phyloP scores from a whole-genome alignment of 164 flowering plant genomes.

The Liriodendron chinense region DNA sequence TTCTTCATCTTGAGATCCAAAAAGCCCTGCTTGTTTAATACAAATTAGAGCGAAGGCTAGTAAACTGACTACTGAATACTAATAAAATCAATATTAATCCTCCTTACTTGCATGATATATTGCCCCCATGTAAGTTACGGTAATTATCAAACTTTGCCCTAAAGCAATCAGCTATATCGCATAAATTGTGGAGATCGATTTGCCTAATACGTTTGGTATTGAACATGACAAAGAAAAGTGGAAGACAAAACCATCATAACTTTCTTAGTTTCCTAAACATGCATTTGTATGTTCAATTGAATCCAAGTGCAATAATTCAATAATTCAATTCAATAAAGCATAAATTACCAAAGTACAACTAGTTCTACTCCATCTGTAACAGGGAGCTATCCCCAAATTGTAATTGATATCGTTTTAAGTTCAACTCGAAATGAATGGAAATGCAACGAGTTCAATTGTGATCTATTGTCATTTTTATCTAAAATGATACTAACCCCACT shows the following conservation, averaged over 20 bases:
- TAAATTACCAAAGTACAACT: too few relatives aligned
- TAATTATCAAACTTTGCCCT: slow-evolving; percentile 18
- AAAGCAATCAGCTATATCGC: slow-evolving; percentile 17
- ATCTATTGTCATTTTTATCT: too few relatives aligned
- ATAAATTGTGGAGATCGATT: slow-evolving; percentile 12
- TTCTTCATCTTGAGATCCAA: slow-evolving; percentile 67
- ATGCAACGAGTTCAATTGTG: too few relatives aligned
- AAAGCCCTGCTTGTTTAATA: slow-evolving; percentile 49
- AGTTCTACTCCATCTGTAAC: too few relatives aligned
- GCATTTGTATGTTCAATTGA: too few relatives aligned
- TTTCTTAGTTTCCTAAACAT: background rate
- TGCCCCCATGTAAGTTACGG: slow-evolving; percentile 20
- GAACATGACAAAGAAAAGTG: background rate
- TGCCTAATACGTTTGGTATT: slow-evolving; percentile 13
- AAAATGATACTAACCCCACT: too few relatives aligned
- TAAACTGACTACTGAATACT: background rate
- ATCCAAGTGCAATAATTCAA: too few relatives aligned
- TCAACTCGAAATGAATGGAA: too few relatives aligned
- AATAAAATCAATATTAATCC: background rate
- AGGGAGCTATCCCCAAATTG: too few relatives aligned
- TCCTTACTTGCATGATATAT: slow-evolving; percentile 18
- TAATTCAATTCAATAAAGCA: too few relatives aligned
- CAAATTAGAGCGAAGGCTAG: background rate
- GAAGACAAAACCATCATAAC: background rate
- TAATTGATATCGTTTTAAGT: too few relatives aligned